Percentiles rank a stretch among this genome's conserved stretches.
These are phyloP conservation scores for Larix kaempferi DNA, from an alignment of 75 land plant species.

Conservation along the genomic window DNA sequence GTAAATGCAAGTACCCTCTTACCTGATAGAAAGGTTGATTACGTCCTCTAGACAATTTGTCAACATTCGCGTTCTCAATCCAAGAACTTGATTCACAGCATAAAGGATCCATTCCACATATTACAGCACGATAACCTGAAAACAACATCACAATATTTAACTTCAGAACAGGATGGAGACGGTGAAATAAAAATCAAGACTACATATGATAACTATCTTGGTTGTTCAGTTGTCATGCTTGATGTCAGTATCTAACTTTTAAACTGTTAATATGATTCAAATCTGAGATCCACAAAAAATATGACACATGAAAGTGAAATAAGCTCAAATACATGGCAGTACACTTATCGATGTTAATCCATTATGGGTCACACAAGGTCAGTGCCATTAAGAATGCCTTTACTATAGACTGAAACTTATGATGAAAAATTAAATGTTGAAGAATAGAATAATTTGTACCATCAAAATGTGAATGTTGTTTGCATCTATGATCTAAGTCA, in stretches of 20 bases:
- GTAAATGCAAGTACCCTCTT: neutral
- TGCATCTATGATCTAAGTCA: neutral
- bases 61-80: constrained; percentile 70
- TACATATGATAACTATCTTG: neutral
- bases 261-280: no score
- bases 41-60: constrained; percentile 58
- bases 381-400: neutral
- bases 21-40: constrained; percentile 99
- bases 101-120: constrained; percentile 98
- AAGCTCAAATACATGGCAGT: no score
- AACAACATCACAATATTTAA: neutral
- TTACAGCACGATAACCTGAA: constrained; percentile 80
- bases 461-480: neutral
- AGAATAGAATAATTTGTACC: neutral
- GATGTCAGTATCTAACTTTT: neutral
- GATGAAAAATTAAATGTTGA: neutral
- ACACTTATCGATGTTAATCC: neutral
- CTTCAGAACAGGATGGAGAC: neutral
- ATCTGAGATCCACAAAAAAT: no score
- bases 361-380: neutral
- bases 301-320: no score
- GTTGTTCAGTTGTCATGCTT: neutral
- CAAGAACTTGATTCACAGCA: constrained; percentile 88
- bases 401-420: neutral
- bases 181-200: neutral